Evolutionary conservation across 495 filamentous ascomycete genomes (phyloP).

Genomic region (Aspergillus ellipticus): DNA sequence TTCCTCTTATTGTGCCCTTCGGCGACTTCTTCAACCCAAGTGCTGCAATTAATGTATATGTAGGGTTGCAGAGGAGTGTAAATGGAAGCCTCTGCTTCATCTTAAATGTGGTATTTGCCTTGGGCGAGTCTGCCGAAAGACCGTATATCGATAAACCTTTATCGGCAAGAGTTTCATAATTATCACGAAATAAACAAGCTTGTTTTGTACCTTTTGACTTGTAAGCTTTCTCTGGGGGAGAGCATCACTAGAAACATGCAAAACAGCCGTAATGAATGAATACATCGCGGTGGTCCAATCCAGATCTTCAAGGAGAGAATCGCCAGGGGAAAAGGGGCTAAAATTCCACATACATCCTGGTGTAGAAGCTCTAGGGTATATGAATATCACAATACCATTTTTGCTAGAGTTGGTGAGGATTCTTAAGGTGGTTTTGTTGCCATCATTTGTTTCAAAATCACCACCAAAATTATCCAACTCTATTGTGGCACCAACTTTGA

Average conservation of each 20-base stretch:
- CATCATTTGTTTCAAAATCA: conserved; percentile 80
- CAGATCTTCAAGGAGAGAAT: conserved; percentile 6
- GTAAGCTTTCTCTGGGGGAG: conserved; percentile 4
- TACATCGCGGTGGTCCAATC: background rate
- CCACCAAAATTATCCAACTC: conserved; percentile 72
- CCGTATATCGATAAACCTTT: conserved; percentile 83
- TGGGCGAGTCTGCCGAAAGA: conserved; percentile 79
- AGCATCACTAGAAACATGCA: background rate
- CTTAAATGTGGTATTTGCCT: conserved; percentile 87
- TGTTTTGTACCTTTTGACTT: conserved; percentile 71
- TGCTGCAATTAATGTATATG: conserved; percentile 65
- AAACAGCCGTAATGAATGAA: background rate
- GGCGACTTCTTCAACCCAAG: conserved; percentile 73
- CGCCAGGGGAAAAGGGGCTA: background rate
- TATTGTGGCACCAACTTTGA: conserved; percentile 52
- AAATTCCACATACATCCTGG: conserved; percentile 74
- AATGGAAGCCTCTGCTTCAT: conserved; percentile 86
- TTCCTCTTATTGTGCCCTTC: conserved; percentile 75
- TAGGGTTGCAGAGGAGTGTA: conserved; percentile 78
- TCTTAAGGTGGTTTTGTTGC: conserved; percentile 69
- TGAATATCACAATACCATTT: conserved; percentile 85
- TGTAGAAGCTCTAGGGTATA: conserved; percentile 92
- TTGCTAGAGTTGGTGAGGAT: conserved; percentile 77
- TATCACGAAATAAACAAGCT: conserved; percentile 88
- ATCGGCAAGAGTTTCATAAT: conserved; percentile 69